Evolutionary conservation across 192 early-diverging fungal species (phyloP), one percentile per base, ranked within the genome.

Genomic region (Coemansia sp.): DNA sequence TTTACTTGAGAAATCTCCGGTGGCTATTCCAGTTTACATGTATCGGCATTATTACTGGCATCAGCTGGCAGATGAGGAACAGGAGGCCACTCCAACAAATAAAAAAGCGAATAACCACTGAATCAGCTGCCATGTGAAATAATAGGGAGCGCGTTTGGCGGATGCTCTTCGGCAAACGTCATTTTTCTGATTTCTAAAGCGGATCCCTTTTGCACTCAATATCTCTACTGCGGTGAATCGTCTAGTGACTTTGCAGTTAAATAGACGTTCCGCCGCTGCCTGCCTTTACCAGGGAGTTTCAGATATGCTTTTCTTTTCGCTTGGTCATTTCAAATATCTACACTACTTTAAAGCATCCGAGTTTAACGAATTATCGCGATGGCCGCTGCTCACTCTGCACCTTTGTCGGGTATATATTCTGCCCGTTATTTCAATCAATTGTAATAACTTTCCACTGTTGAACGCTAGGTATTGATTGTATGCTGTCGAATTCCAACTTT

Each of bases 61-160:
- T 49, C 48, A 49, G 48, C 48, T 9, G 48, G 48, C 8, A n/a
- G 3, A 15, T 41, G 14, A 45, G 41, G 41, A 45, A n/a, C 41
- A 45, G 11, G 41, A 12, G 41, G 41, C 41, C 41, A 3, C 15
- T 45, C 15, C 41, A 43, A 15, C 12, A n/a, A 45, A 45, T 45
- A 49, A 49, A 49, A 21, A 49, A 8, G 5, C 8, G 17, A 1
- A n/a, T 17, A 60, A 49, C 43, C 29, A 25, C 59, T 22, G 29
- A 61, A 47, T 47, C 47, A 50, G 17, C 24, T 61, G 60, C 60
- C 60, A 50, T 50, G 60, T 61, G 60, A 61, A 17, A 24, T 59
- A 59, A 39, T 59, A 41, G 57, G 57, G 57, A 59, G 57, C 21
- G 37, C 23, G 37, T 38, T 41, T 38, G 5, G 37, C 37, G 41